phyloP scores from a whole-genome alignment of 129 eudicot genomes.

The Oenanthe sinensis region DNA sequence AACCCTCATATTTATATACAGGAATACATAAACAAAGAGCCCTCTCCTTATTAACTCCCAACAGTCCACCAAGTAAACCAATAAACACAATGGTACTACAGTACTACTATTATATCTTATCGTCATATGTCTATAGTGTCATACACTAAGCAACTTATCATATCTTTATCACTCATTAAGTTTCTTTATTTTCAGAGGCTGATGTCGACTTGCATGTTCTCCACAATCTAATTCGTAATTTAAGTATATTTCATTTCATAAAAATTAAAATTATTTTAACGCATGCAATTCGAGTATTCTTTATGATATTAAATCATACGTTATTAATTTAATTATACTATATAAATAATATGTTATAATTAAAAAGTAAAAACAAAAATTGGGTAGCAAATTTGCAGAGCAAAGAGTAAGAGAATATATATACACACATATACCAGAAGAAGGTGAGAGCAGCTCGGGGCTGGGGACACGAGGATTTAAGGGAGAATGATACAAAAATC shows the following conservation, averaged over 20 bases:
- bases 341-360: too few relatives aligned
- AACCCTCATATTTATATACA: too few relatives aligned
- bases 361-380: too few relatives aligned
- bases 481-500: conserved; percentile 1
- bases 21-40: background rate
- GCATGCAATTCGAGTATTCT: too few relatives aligned
- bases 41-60: background rate
- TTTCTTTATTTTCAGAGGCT: background rate
- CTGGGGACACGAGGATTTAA: background rate
- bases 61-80: conserved; percentile 1
- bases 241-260: too few relatives aligned
- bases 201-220: background rate
- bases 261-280: too few relatives aligned
- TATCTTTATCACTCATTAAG: background rate
- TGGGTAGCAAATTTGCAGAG: background rate
- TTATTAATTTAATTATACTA: too few relatives aligned
- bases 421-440: background rate
- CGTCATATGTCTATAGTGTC: background rate
- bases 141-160: background rate
- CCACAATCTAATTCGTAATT: background rate
- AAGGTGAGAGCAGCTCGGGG: background rate
- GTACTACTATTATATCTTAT: conserved; percentile 3
- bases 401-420: background rate
- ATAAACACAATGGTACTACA: background rate
- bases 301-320: background rate